Conservation (phyloP, 106 monocot genomes). For the Allium cepa region DNA sequence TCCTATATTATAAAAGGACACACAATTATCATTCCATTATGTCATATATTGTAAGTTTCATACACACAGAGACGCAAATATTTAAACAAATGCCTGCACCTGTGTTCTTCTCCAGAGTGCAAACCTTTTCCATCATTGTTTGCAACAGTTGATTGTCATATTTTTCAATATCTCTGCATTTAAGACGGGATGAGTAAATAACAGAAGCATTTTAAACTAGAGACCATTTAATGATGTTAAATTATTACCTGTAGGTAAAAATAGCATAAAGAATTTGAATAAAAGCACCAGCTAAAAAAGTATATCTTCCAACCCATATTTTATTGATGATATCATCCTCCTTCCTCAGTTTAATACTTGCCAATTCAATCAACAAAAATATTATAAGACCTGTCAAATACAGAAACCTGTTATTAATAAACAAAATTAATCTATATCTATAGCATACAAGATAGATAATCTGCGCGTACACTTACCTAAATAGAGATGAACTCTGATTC, state of each 20-base stretch:
- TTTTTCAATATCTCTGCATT: conserved; percentile 62
- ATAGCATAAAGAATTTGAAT: conserved; percentile 67
- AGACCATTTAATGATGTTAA: no score
- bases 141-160: conserved; percentile 64
- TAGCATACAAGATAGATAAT: not conserved
- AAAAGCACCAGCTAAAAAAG: conserved; percentile 45
- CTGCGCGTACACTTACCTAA: conserved; percentile 26
- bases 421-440: not conserved
- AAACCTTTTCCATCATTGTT: conserved; percentile 52
- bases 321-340: conserved; percentile 27
- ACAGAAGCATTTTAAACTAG: no score
- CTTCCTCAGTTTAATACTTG: conserved; percentile 21
- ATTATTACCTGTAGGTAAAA: conserved; percentile 28
- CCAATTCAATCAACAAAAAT: conserved; percentile 47
- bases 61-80: no score
- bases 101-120: conserved; percentile 40
- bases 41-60: no score
- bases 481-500: conserved; percentile 64
- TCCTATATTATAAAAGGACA: no score
- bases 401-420: not conserved
- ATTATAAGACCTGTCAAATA: conserved; percentile 42
- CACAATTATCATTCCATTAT: no score
- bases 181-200: not conserved
- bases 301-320: conserved; percentile 39
- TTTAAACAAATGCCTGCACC: conserved; percentile 12